A percentile compares a stretch with the other conserved stretches of the same genome.
phyloP scores from a whole-genome alignment of 495 filamentous ascomycete species.

The Neurospora cerealis region DNA sequence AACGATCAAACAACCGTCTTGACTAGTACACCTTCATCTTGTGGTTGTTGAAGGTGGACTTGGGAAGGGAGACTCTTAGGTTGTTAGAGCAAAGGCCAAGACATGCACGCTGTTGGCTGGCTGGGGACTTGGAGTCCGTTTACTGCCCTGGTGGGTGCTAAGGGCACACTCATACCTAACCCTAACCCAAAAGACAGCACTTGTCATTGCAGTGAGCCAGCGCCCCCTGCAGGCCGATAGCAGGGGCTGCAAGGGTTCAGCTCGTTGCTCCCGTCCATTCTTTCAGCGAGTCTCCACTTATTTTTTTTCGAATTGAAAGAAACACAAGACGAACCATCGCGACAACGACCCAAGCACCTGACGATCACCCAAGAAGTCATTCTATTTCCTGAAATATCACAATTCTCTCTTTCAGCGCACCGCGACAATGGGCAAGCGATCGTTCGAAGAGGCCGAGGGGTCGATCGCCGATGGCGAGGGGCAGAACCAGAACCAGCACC shows the following conservation, averaged over 20 bases:
- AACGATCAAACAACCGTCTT: background rate
- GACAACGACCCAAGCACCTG: background rate
- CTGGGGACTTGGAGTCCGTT: background rate
- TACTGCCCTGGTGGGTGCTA: background rate
- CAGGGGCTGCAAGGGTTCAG: background rate
- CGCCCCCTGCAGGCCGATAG: background rate
- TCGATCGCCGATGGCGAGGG: conserved; percentile 5
- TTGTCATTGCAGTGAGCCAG: background rate
- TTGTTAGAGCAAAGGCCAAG: background rate
- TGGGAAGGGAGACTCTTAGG: background rate
- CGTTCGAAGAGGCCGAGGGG: conserved; percentile 14
- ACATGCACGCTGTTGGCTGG: background rate
- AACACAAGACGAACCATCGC: background rate
- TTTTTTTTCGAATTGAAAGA: background rate
- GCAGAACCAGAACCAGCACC: conserved; percentile 6
- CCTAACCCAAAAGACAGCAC: background rate
- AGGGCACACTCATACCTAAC: background rate
- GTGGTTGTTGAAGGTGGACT: background rate
- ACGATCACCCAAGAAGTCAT: background rate
- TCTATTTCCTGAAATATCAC: background rate
- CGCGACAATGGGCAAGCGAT: conserved; percentile 10
- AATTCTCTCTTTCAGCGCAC: background rate
- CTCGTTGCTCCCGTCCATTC: background rate
- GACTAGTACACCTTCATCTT: background rate
- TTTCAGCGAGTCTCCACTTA: background rate